Conservation (phyloP, 805 yeast species). For the Blastobotrys americana region DNA sequence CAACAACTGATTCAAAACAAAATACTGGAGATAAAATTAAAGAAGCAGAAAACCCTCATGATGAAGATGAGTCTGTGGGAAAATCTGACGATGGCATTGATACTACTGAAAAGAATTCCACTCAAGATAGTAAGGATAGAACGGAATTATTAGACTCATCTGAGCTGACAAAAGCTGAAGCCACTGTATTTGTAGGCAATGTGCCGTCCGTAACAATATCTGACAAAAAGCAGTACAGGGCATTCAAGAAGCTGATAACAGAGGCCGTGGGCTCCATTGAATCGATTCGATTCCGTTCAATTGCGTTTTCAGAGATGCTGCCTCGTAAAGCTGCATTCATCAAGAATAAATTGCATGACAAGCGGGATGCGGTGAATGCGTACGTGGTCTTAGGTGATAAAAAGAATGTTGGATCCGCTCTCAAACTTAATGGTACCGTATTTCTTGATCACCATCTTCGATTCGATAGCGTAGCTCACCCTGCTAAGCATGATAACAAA, state of each 20-base stretch:
- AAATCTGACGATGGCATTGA: constrained; percentile 19
- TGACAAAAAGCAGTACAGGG: constrained; percentile 51
- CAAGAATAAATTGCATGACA: constrained; percentile 65
- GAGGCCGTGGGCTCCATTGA: constrained; percentile 43
- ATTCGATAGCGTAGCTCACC: constrained; percentile 91
- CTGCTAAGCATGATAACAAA: constrained; percentile 75
- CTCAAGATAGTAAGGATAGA: constrained; percentile 20
- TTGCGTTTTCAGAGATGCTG: constrained; percentile 76
- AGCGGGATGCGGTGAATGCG: constrained; percentile 78
- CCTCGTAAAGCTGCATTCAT: constrained; percentile 92
- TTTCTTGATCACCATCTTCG: constrained; percentile 72
- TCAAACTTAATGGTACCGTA: constrained; percentile 54
- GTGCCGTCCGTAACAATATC: constrained; percentile 59
- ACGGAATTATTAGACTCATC: constrained; percentile 39
- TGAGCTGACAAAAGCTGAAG: constrained; percentile 77
- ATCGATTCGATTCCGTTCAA: constrained; percentile 84
- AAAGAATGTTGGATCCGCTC: constrained; percentile 40
- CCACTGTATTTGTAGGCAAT: constrained; percentile 85
- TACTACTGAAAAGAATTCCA: constrained; percentile 25
- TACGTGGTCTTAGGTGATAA: constrained; percentile 66
- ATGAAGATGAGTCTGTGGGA: constrained; percentile 23
- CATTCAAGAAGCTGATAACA: constrained; percentile 56
- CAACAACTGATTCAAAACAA: constrained; percentile 13
- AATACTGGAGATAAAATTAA: constrained; percentile 15
- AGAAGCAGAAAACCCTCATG: constrained; percentile 24